A percentile compares a stretch with the other conserved stretches of the same genome.
phyloP scores from a whole-genome alignment of 129 eudicot species.

The Kitagawia praeruptora region DNA sequence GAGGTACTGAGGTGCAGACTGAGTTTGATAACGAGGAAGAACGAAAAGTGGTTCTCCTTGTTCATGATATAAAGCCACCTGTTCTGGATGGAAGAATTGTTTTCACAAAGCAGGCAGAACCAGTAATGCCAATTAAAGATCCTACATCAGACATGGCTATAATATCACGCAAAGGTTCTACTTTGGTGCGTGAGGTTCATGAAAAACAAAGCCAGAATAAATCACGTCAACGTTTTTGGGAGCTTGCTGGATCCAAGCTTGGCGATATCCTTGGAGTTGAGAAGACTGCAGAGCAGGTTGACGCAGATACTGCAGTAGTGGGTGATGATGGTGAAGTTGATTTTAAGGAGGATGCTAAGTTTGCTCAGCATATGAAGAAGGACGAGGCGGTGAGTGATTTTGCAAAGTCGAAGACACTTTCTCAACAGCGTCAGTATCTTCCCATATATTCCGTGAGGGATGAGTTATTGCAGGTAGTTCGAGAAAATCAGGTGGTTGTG shows the following conservation, averaged over 20 bases:
- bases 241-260: conserved; percentile 72
- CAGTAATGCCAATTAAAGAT: conserved; percentile 64
- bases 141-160: conserved; percentile 78
- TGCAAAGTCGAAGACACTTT: conserved; percentile 51
- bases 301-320: conserved; percentile 66
- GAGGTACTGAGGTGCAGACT: conserved; percentile 66
- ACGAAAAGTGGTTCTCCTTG: conserved; percentile 54
- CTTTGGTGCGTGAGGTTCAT: conserved; percentile 54
- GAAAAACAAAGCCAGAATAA: conserved; percentile 66
- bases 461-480: conserved; percentile 59
- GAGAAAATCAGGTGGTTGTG: conserved; percentile 69
- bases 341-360: conserved; percentile 71
- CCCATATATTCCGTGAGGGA: conserved; percentile 65
- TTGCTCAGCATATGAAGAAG: conserved; percentile 48
- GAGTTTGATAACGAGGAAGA: conserved; percentile 72
- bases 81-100: conserved; percentile 69
- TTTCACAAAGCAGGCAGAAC: conserved; percentile 69
- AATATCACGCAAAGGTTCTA: conserved; percentile 65
- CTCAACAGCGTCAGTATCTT: conserved; percentile 65
- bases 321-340: conserved; percentile 77
- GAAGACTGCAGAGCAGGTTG: conserved; percentile 72
- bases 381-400: conserved; percentile 65
- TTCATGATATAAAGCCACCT: conserved; percentile 73
- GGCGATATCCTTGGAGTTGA: conserved; percentile 72
- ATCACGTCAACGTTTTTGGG: conserved; percentile 77